Conservation (phyloP, 164 flowering plant genomes). For the Paratinospora sagittata region DNA sequence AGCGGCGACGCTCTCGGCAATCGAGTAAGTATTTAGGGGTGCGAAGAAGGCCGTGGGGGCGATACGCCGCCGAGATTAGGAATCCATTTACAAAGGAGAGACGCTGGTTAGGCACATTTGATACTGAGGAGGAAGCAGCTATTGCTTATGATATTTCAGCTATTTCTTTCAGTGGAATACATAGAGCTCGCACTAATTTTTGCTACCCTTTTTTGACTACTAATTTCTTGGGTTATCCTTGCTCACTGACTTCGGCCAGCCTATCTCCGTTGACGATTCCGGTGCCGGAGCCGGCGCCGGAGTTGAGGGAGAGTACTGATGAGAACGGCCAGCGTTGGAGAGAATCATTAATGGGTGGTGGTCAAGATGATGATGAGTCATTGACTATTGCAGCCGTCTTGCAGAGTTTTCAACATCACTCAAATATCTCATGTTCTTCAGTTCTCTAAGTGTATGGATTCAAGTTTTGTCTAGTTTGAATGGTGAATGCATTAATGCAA, state of each 20-base stretch:
- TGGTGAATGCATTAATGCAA: background rate
- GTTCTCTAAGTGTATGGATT: constrained; percentile 9
- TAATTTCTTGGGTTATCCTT: constrained; percentile 3
- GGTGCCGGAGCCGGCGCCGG: constrained; percentile 13
- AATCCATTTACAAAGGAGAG: constrained; percentile 33
- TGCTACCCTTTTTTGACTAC: constrained; percentile 20
- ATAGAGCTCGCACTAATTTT: constrained; percentile 33
- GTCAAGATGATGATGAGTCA: constrained; percentile 26
- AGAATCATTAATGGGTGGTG: background rate
- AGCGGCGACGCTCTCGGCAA: constrained; percentile 18
- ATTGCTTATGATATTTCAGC: constrained; percentile 34
- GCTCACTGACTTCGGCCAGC: constrained; percentile 3
- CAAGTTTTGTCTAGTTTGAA: too few relatives aligned
- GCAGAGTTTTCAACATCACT: constrained; percentile 21
- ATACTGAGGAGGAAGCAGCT: constrained; percentile 34
- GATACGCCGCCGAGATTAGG: constrained; percentile 33
- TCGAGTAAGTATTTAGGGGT: constrained; percentile 24
- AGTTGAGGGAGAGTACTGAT: background rate
- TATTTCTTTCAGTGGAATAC: constrained; percentile 29
- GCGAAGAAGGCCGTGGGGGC: constrained; percentile 34
- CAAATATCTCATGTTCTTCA: constrained; percentile 15
- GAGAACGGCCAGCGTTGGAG: background rate
- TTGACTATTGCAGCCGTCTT: constrained; percentile 32
- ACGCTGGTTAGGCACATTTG: constrained; percentile 33
- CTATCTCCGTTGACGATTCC: too few relatives aligned